phyloP scores from a whole-genome alignment of 768 basidiomycete genomes.

The Candolleomyces efflorescens region DNA sequence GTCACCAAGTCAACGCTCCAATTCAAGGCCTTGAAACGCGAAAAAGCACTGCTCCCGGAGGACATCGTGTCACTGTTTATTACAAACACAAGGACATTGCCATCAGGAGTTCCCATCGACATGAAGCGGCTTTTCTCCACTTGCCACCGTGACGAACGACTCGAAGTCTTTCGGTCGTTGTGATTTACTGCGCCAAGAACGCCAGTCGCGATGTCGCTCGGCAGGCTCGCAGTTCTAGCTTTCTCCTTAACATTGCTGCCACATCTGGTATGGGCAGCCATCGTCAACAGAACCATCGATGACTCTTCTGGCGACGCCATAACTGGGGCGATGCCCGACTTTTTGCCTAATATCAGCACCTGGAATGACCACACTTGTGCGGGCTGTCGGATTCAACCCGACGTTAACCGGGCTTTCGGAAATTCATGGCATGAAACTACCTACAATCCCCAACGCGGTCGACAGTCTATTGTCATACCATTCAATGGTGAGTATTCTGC shows the following conservation, averaged over 20 bases:
- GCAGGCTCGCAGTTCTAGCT: too few relatives aligned
- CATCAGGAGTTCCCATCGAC: too few relatives aligned
- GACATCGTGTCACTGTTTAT: too few relatives aligned
- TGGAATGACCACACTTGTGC: slow-evolving; percentile 23
- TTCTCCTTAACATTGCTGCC: neutral
- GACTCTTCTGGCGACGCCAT: slow-evolving; percentile 27
- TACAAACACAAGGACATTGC: too few relatives aligned
- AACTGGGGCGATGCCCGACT: slow-evolving; percentile 22
- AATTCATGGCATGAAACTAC: slow-evolving; percentile 29
- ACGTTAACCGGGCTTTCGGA: slow-evolving; percentile 15
- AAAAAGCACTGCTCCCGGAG: too few relatives aligned
- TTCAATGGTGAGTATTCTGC: slow-evolving; percentile 19
- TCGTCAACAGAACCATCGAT: slow-evolving; percentile 31
- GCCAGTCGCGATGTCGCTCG: too few relatives aligned
- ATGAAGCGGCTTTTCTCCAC: too few relatives aligned
- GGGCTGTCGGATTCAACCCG: slow-evolving; percentile 20
- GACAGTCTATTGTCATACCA: slow-evolving; percentile 20
- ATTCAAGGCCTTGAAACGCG: too few relatives aligned
- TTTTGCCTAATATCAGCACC: slow-evolving; percentile 15
- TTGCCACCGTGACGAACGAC: too few relatives aligned
- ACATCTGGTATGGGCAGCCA: slow-evolving; percentile 6
- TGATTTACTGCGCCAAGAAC: too few relatives aligned
- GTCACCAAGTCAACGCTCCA: too few relatives aligned
- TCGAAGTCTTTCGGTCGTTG: too few relatives aligned
- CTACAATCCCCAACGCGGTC: slow-evolving; percentile 18